Base-by-base conservation (phyloP, 1,139 yeast genomes). In the Saccharomyces hybrid region DNA sequence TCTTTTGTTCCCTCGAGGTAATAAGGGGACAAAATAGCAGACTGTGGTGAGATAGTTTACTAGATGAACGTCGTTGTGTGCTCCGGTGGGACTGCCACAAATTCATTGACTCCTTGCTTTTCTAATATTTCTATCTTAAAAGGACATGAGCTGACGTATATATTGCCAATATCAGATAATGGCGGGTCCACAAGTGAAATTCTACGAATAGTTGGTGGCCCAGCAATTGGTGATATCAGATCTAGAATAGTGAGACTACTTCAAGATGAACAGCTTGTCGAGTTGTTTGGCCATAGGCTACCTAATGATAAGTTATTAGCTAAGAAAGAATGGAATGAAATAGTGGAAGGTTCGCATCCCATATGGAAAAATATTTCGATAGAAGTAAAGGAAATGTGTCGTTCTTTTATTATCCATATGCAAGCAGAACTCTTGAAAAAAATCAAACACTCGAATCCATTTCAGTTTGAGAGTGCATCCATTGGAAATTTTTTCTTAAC, bases 121-220 rank as follows among this genome's bases (percentile, higher is more conserved):
- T 74, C 73, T 51, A 59, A 70, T 5, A 57, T 83, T 2, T 70
- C 82, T 0, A 63, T 68, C 2, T 67, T 70, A 16, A 46, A 58
- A 14, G 53, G 53, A 4, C 49, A 55, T 29, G 62, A 68, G 28
- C 74, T 86, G 13, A 75, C 86, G 1, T 90, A 86, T 62, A 76
- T 90, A 1, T 73, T 91, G 46, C 98, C 98, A 0, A 82, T 91
- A 11, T 84, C 89, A 54, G 98, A 91, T 68, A 91, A 91, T 67
- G 98, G 98, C 26, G 98, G 97, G 1, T 89, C 97, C 1, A 89
- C 97, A 0, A 86, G 95, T 29, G 98, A 91, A 70, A 78, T 91
- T 38, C 78, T 90, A n/a, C 73, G 97, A 14, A 90, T 90, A 1
- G 77, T 91, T 23, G 97, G 97, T 1, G 97, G 97, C 0, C 96